phyloP scores from a whole-genome alignment of 495 filamentous ascomycete genomes.

The Aspergillus carlsbadensis region DNA sequence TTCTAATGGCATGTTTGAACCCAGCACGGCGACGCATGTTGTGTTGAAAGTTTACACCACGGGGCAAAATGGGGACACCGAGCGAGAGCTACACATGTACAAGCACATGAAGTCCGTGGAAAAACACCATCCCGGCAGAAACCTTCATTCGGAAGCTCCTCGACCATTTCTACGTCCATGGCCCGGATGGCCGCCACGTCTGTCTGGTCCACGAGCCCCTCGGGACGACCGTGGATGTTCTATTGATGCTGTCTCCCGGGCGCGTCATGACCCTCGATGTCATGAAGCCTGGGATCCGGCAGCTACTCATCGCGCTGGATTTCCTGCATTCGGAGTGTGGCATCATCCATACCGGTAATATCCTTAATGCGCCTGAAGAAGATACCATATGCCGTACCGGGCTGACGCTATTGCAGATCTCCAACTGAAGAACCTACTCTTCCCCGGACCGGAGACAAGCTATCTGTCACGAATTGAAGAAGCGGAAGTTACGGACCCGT shows the following conservation, averaged over 20 bases:
- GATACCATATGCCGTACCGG: too few relatives aligned
- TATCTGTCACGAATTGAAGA: too few relatives aligned
- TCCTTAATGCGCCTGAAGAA: too few relatives aligned
- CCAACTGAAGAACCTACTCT: too few relatives aligned
- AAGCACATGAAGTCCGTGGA: not conserved
- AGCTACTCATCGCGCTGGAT: conserved; percentile 35
- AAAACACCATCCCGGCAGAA: not conserved
- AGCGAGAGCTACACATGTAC: too few relatives aligned
- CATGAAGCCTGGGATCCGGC: conserved; percentile 21
- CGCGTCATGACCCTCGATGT: conserved; percentile 15
- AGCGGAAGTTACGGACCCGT: conserved; percentile 6
- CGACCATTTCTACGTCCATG: conserved; percentile 1
- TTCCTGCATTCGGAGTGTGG: conserved; percentile 37
- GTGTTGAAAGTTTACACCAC: not conserved
- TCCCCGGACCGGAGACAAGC: too few relatives aligned
- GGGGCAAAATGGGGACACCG: too few relatives aligned
- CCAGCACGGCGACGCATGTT: not conserved
- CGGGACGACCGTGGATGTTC: conserved; percentile 10
- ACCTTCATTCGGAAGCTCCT: not conserved
- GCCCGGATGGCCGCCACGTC: conserved; percentile 27
- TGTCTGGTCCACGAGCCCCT: conserved; percentile 34
- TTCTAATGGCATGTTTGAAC: too few relatives aligned
- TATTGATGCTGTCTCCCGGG: conserved; percentile 12
- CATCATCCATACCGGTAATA: conserved; percentile 47
- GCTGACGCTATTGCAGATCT: too few relatives aligned